A percentile compares a stretch with the other conserved stretches of the same genome.
phyloP scores from a whole-genome alignment of 1,284 basidiomycete genomes.

The Rhodotorula sp. region DNA sequence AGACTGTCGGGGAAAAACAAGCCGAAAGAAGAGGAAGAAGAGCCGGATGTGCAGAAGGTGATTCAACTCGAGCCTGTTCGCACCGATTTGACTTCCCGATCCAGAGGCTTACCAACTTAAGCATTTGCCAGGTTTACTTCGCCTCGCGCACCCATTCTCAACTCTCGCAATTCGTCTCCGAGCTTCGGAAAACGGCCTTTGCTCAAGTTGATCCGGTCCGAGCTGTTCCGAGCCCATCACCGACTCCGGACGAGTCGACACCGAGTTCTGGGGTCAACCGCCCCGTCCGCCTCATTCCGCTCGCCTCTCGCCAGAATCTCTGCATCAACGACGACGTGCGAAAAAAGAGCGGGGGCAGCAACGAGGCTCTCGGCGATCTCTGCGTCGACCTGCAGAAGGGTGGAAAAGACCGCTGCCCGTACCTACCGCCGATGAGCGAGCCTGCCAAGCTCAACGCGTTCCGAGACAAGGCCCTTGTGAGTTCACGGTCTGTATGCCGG shows the following conservation, averaged over 20 bases:
- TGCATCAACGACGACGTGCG: conserved; percentile 85
- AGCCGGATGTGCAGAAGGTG: conserved; percentile 50
- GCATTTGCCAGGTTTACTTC: conserved; percentile 66
- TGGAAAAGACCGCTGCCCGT: conserved; percentile 67
- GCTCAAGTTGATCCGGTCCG: not conserved
- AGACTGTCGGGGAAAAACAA: conserved; percentile 9
- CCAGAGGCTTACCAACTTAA: not conserved
- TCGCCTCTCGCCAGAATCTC: conserved; percentile 88
- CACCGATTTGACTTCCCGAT: conserved; percentile 43
- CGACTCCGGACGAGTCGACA: not conserved
- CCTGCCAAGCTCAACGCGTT: conserved; percentile 75
- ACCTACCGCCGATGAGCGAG: conserved; percentile 71
- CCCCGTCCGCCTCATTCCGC: conserved; percentile 62
- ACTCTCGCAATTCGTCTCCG: conserved; percentile 82
- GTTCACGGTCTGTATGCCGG: conserved; percentile 40
- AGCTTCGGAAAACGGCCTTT: conserved; percentile 70
- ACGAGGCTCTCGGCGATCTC: conserved; percentile 75
- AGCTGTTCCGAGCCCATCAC: too few species aligned
- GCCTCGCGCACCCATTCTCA: conserved; percentile 95
- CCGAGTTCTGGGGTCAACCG: not conserved
- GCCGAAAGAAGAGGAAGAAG: conserved; percentile 41
- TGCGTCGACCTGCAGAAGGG: conserved; percentile 84
- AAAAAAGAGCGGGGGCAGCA: conserved; percentile 56
- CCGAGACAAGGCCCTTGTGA: conserved; percentile 79
- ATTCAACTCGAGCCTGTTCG: not conserved